Evolutionary conservation across 73 alveolate genomes (phyloP), one percentile per base, ranked within the genome.

Genomic region (Uronychia setigera): DNA sequence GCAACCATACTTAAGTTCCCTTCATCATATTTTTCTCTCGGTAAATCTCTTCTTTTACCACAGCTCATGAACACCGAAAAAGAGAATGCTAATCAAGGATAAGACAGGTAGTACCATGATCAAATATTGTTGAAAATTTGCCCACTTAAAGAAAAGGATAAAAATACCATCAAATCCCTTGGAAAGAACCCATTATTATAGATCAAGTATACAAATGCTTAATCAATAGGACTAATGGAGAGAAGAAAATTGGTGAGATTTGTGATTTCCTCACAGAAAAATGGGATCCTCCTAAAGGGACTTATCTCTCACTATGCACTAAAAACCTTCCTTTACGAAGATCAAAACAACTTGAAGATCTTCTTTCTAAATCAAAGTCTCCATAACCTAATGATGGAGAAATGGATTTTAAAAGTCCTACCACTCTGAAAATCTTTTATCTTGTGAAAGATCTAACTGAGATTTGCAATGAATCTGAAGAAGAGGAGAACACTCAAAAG

Each of bases 221-320:
- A 46, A 46, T 46, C 5, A 46, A 19, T 46, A 46, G 67, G 67
- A 46, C 67, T 5, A 46, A 46, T 11, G 67, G 67, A 5, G 67
- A 46, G n/a, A 46, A 46, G 67, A 46, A 46, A 19, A 46, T 46
- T 19, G 67, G 67, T 11, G 67, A 46, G 67, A 46, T 46, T 19
- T 46, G 67, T 46, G 67, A 46, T 5, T 46, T 46, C 19, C 19
- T 46, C n/a, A 46, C 67, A 11, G 67, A 5, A 5, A 46, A 46
- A 46, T 46, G 67, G 67, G 67, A 46, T 19, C 67, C 67, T 46
- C 67, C 67, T 46, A 46, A 46, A 19, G 67, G 67, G n/a, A 46
- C 67, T 19, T 46, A 46, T 19, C 5, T 46, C 19, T 5, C n/a
- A 5, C 67, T 46, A 5, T 46, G 67, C 19, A 5, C 19, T 19